Base-by-base conservation (phyloP, 176 grass and related monocot species). In the Cenchrus purpureus region DNA sequence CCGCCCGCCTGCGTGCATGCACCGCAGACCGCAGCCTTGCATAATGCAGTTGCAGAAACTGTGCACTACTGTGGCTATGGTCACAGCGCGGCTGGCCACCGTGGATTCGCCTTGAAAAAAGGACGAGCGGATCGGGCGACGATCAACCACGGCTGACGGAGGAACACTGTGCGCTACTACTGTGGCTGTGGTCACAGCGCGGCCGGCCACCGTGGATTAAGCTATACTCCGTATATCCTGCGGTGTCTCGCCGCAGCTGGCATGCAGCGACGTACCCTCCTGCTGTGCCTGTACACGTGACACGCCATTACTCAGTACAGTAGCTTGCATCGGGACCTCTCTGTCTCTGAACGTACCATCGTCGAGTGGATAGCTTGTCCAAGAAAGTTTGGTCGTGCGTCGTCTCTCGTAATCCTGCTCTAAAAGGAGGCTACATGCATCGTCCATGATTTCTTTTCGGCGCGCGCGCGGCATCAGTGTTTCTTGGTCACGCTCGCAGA, bases 151-250 rank as follows among this genome's bases (percentile, higher is more conserved):
- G 59, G 55, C 37, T 13, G 49, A 54, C 71, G 51, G 22, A 20
- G 5, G 4, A 71, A 48, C 79, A 29, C 78, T 12, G 12, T 1
- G 13, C 44, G 50, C 15, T 34, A 52, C 65, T 37, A 37, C 34
- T 37, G 37, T 40, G 37, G 59, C 59, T 11, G 85, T 48, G 85
- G 37, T 87, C 85, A 73, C 10, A 7, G 4, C 3, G 37, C 37
- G 12, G 43, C 3, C 4, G 32, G 40, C 12, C 73, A 7, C 55
- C 74, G 58, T 60, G n/a, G 10, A 77, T 42, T 44, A 14, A 65
- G 62, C 28, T 2, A 22, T 13, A 4, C 37, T 25, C 25, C 25
- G 25, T 25, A 25, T 40, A 40, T 0, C 57, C 28, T 34, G 62
- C 62, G 29, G 14, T 13, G 62, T 4, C 28, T 12, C 25, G 25